Conservation (phyloP, 345 rosid genomes). For the Cardamine resedifolia region DNA sequence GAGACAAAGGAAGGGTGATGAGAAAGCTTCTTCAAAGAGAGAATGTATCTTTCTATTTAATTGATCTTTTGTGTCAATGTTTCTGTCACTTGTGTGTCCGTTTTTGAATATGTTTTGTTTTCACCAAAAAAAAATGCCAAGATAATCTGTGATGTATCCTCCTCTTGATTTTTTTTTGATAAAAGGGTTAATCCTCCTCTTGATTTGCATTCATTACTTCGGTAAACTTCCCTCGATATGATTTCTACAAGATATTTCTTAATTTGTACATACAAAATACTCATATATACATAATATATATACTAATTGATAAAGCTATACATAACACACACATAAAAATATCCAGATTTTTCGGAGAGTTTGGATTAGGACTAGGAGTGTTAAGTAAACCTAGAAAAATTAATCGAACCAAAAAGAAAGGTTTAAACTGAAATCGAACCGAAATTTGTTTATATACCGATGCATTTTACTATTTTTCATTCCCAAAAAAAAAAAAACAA, state of each 20-base stretch:
- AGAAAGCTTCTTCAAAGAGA: background rate
- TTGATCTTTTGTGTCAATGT: conserved; percentile 1
- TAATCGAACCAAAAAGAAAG: background rate
- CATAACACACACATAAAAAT: too few relatives aligned
- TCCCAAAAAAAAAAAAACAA: too few relatives aligned
- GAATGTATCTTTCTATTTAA: background rate
- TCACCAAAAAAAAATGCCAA: background rate
- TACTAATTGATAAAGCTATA: background rate
- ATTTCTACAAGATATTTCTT: background rate
- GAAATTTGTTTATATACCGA: too few relatives aligned
- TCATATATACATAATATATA: background rate
- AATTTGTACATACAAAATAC: background rate
- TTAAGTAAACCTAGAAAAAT: background rate
- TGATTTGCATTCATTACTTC: background rate
- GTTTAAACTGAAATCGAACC: background rate
- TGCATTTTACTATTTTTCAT: too few relatives aligned
- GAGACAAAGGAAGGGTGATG: conserved; percentile 35
- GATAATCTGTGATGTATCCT: background rate
- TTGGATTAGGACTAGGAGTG: background rate
- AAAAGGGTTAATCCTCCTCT: conserved; percentile 1
- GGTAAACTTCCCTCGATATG: background rate
- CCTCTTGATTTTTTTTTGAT: conserved; percentile 9
- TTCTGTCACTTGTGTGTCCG: conserved; percentile 12
- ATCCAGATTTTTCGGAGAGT: too few relatives aligned
- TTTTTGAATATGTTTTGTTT: background rate